Percentiles rank a stretch among this genome's conserved stretches.
These are phyloP conservation scores for Fusarium lateritium DNA, from an alignment of 2,329 filamentous ascomycete genomes.

Conservation along the genomic window DNA sequence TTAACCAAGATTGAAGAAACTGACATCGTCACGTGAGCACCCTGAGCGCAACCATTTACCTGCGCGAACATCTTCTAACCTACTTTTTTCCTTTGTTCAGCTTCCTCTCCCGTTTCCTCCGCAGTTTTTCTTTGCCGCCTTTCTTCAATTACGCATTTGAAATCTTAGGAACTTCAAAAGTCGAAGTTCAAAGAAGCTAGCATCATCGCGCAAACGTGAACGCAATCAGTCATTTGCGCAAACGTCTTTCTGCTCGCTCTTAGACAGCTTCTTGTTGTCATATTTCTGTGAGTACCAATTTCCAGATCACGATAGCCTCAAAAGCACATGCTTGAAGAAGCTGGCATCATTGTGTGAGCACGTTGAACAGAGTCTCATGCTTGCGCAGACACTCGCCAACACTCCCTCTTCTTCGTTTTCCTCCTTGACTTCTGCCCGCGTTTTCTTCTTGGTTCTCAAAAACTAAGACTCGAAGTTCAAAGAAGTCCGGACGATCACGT, in stretches of 20 bases:
- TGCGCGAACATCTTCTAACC: not conserved
- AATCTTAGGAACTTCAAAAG: not conserved
- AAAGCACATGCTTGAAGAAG: not conserved
- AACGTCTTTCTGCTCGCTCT: not conserved
- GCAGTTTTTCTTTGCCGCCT: not conserved
- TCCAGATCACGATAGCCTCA: not conserved
- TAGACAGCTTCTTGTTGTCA: not conserved
- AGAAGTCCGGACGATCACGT: constrained; percentile 6
- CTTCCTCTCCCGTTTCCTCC: not conserved
- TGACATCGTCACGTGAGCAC: not conserved
- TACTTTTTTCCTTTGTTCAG: not conserved
- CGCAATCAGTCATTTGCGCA: not conserved
- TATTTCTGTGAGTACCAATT: not conserved
- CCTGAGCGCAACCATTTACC: not conserved
- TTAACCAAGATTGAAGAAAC: not conserved
- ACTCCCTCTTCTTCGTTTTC: not conserved
- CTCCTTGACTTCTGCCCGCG: not conserved
- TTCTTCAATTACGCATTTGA: not conserved
- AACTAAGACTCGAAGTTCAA: not conserved
- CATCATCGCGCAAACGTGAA: not conserved
- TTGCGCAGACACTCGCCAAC: not conserved
- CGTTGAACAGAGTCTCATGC: not conserved
- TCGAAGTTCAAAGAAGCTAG: not conserved
- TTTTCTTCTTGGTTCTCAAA: not conserved
- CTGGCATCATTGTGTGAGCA: not conserved